Evolutionary conservation across 1,284 basidiomycete species (phyloP).

Genomic region (Lignosus rhinocerotis): DNA sequence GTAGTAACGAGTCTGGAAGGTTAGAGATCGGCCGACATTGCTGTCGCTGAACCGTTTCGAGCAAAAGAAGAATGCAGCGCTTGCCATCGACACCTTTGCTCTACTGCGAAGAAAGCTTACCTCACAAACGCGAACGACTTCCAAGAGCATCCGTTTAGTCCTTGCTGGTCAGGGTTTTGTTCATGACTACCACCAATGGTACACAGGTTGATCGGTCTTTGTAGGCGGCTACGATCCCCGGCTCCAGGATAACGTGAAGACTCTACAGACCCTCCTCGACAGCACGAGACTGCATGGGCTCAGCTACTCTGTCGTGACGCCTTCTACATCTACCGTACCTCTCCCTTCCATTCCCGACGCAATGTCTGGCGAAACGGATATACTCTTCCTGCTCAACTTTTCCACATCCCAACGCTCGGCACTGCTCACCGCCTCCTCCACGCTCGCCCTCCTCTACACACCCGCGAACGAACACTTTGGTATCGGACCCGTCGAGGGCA

Average conservation of each 20-base stretch:
- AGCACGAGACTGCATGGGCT: conserved; percentile 52
- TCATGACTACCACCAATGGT: neutral
- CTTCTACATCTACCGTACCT: conserved; percentile 37
- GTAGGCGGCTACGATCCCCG: conserved; percentile 77
- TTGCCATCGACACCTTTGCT: conserved; percentile 85
- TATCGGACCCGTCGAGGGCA: conserved; percentile 94
- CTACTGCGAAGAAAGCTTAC: conserved; percentile 35
- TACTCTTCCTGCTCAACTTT: conserved; percentile 88
- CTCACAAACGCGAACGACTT: conserved; percentile 7
- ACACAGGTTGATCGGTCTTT: neutral
- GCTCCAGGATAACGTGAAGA: conserved; percentile 70
- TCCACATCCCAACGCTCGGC: conserved; percentile 77
- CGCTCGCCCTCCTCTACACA: conserved; percentile 85
- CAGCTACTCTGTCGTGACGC: conserved; percentile 55
- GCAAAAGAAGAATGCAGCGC: conserved; percentile 87
- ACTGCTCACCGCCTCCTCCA: conserved; percentile 66
- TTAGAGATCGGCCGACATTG: conserved; percentile 73
- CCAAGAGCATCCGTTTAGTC: conserved; percentile 56
- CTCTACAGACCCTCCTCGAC: conserved; percentile 57
- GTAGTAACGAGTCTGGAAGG: neutral
- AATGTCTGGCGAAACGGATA: conserved; percentile 36
- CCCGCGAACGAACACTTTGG: conserved; percentile 97
- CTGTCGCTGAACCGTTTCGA: conserved; percentile 96
- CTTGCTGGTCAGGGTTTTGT: conserved; percentile 60
- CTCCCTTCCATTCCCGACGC: conserved; percentile 44